These are phyloP conservation scores for Lathyrus sativus DNA, from an alignment of 306 rosid genomes.

Conservation along the genomic window DNA sequence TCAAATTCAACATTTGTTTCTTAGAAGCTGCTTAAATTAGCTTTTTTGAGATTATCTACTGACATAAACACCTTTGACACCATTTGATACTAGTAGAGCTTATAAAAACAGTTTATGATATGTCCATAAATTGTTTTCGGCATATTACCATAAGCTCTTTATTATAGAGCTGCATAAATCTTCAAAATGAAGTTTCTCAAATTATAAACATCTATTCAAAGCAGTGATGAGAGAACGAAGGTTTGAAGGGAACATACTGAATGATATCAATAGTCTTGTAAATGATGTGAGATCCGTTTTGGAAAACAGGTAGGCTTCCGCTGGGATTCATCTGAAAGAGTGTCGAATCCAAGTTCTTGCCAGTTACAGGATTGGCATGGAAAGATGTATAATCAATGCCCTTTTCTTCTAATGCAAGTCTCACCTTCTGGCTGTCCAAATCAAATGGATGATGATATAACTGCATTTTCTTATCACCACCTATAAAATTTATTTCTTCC, in stretches of 20 bases:
- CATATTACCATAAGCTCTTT: too few relatives aligned
- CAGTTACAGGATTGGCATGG: conserved; percentile 91
- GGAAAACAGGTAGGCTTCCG: conserved; percentile 83
- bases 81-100: too few relatives aligned
- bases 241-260: conserved; percentile 60
- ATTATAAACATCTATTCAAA: not conserved
- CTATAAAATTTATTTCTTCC: conserved; percentile 8
- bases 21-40: not conserved
- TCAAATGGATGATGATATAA: conserved; percentile 92
- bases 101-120: too few relatives aligned
- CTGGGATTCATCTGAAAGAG: conserved; percentile 77
- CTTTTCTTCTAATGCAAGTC: conserved; percentile 91
- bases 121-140: too few relatives aligned
- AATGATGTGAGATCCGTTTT: conserved; percentile 82
- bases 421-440: conserved; percentile 84
- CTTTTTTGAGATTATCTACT: too few relatives aligned
- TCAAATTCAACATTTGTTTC: conserved; percentile 25
- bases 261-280: conserved; percentile 78
- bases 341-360: conserved; percentile 79
- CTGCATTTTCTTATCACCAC: conserved; percentile 66
- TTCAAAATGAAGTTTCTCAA: not conserved
- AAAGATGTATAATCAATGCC: conserved; percentile 82
- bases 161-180: not conserved
- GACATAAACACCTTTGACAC: too few relatives aligned
- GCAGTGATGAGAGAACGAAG: conserved; percentile 14